Evolutionary conservation across 2,329 filamentous ascomycete species (phyloP), one percentile per base, ranked within the genome.

Genomic region (Botrytis porri): DNA sequence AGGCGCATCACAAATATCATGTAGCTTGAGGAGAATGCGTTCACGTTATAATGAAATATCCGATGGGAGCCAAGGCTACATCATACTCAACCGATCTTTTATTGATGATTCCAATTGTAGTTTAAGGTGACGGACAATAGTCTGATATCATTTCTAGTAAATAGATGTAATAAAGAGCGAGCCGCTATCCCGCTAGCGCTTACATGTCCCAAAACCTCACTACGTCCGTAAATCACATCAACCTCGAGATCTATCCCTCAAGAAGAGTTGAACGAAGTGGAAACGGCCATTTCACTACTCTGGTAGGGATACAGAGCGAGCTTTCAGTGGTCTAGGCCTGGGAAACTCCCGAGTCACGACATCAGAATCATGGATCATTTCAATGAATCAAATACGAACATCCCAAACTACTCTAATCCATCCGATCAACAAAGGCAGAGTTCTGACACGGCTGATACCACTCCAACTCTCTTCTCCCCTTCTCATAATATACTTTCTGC

Each of bases 1-100:
- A 32, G 54, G 63, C 54, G 71, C 74, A 73, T 73, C 48, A 57
- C 60, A 73, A 73, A 66, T 76, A 74, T 75, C 74, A 75, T 77
- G 72, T 75, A 72, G 75, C 73, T 74, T 61, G 41, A 69, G 65
- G 48, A 57, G 29, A 60, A 69, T 48, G n/a, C 59, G 48, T 39
- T 69, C 20, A 64, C 54, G 32, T 69, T 54, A 20, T 72, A 72
- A 72, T 69, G 51, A 72, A 37, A 51, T 37, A 35, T 43, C 66
- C 65, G 60, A 64, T 54, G 45, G 20, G 25, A 64, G 69, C 32
- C 39, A 39, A 71, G 29, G 37, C 43, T 54, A 25, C 37, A 69
- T 69, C n/a, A 16, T 57, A 39, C 29, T 39, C 9, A 32, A n/a
- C 4, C 5, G 18, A 32, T 22, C 32, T 32, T 67, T 59, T 57